Evolutionary conservation across 2,329 filamentous ascomycete species (phyloP).

Genomic region (Paramyrothecium sp.): DNA sequence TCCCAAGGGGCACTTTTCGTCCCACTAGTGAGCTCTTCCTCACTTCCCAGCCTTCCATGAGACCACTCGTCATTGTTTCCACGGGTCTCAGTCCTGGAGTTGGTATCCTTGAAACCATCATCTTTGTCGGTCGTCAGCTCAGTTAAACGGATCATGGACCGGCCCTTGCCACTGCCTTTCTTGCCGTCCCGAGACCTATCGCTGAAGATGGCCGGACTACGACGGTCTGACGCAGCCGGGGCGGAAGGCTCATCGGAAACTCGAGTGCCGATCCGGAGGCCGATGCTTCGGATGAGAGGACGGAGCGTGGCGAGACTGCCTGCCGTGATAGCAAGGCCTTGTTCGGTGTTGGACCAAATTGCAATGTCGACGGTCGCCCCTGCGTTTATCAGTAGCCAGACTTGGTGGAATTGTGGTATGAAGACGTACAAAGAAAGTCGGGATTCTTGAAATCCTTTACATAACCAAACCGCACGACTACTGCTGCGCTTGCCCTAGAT

Average conservation of each 20-base stretch:
- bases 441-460: conserved; percentile 33
- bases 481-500: conserved; percentile 40
- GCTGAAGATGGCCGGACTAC: background rate
- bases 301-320: conserved; percentile 46
- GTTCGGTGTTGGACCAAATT: conserved; percentile 48
- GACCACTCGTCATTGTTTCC: background rate
- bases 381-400: conserved; percentile 1
- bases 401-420: background rate
- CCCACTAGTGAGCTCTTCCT: background rate
- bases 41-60: background rate
- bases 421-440: conserved; percentile 41
- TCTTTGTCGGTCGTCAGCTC: background rate
- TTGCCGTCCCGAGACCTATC: background rate
- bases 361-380: conserved; percentile 41
- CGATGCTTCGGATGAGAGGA: conserved; percentile 36
- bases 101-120: background rate
- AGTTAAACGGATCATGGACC: background rate
- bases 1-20: background rate
- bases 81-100: background rate
- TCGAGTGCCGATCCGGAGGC: conserved; percentile 26
- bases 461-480: conserved; percentile 39
- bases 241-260: background rate
- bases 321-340: conserved; percentile 46
- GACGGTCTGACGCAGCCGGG: background rate
- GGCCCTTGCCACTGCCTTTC: background rate